These are phyloP conservation scores for Trametes sanguinea DNA, from an alignment of 768 basidiomycete genomes.

Conservation along the genomic window DNA sequence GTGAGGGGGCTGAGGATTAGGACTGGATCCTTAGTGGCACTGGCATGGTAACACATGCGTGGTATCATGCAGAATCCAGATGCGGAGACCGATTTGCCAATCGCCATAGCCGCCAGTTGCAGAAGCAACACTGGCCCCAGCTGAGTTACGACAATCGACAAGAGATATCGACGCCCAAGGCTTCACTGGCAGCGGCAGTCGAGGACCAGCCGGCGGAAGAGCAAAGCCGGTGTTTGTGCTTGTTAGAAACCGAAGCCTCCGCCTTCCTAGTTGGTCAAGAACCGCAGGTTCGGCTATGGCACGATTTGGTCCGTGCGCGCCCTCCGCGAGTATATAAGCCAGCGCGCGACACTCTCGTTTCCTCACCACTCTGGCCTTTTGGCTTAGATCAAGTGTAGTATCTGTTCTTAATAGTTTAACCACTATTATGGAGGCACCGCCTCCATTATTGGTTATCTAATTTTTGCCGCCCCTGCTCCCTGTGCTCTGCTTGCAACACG, in stretches of 20 bases:
- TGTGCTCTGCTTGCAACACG: constrained; percentile 32
- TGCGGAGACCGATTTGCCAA: no score
- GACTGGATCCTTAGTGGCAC: no score
- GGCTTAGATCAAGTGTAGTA: constrained; percentile 80
- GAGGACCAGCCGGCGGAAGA: no score
- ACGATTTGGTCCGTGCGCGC: constrained; percentile 16
- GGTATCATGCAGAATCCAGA: no score
- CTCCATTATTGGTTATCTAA: constrained; percentile 36
- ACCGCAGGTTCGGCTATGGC: no score
- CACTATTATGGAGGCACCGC: constrained; percentile 39
- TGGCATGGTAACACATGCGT: no score
- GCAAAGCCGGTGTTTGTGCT: neutral
- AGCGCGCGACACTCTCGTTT: neutral
- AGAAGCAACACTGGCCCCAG: no score
- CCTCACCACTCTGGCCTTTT: constrained; percentile 58
- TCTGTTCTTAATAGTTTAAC: constrained; percentile 63
- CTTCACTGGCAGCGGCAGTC: no score
- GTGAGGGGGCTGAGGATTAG: no score
- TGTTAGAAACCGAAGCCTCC: constrained; percentile 10
- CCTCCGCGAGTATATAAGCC: neutral
- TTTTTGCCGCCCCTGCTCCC: constrained; percentile 32
- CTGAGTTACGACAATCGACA: no score
- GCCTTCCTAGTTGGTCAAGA: neutral
- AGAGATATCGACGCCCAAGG: no score
- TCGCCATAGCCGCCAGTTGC: no score